phyloP scores from a whole-genome alignment of 2,329 filamentous ascomycete species.

The Teratosphaeria viscida region DNA sequence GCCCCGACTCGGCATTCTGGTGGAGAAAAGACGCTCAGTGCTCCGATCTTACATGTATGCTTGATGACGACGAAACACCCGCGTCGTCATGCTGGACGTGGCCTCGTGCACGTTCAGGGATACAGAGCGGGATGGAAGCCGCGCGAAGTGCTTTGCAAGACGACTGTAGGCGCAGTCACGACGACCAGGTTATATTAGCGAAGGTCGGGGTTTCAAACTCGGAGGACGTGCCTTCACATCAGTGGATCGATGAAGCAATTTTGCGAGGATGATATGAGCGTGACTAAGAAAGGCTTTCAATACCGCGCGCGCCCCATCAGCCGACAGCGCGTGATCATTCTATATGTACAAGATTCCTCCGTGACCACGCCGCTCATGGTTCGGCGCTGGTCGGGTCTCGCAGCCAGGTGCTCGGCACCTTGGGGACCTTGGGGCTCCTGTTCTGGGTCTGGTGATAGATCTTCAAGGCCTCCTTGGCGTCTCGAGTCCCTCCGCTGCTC shows the following conservation, averaged over 20 bases:
- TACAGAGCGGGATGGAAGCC: not conserved
- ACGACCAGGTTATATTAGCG: not conserved
- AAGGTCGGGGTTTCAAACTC: not conserved
- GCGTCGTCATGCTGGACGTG: not conserved
- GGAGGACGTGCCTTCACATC: not conserved
- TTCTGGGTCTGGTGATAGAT: conserved; percentile 15
- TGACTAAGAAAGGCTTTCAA: not conserved
- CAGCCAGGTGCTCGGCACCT: conserved; percentile 37
- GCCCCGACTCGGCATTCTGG: not conserved
- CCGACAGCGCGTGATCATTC: not conserved
- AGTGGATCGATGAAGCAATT: not conserved
- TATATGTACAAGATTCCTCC: not conserved
- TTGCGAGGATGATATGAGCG: not conserved
- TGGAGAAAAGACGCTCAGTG: not conserved
- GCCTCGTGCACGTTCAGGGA: not conserved
- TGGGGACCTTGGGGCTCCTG: conserved; percentile 39
- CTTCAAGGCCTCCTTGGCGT: conserved; percentile 29
- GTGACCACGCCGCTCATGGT: conserved; percentile 9
- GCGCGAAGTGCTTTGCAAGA: not conserved
- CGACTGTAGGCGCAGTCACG: not conserved
- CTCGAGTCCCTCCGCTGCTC: conserved; percentile 37
- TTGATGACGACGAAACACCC: not conserved
- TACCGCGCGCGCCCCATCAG: not conserved
- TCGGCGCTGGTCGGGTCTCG: conserved; percentile 26
- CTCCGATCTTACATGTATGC: not conserved